Conservation (phyloP, 2,329 filamentous ascomycete species). For the Beauveria pseudobassiana region DNA sequence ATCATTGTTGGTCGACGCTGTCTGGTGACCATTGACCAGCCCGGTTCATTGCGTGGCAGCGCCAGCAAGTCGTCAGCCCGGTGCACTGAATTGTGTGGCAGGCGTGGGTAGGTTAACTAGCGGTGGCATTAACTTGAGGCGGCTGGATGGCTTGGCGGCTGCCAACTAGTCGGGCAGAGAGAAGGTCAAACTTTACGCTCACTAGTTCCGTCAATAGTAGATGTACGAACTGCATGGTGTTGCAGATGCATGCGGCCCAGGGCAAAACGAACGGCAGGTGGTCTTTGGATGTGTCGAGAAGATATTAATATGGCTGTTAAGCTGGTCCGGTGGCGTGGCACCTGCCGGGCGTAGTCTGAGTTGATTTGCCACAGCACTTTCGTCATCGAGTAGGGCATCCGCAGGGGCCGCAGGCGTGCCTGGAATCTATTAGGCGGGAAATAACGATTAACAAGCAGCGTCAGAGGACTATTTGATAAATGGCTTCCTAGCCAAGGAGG, state of each 20-base stretch:
- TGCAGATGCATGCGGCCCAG: neutral
- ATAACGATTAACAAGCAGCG: no score
- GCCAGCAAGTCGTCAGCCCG: neutral
- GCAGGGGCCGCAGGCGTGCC: neutral
- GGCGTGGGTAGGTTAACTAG: no score
- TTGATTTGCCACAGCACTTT: neutral
- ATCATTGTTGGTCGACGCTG: neutral
- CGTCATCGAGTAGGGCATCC: neutral
- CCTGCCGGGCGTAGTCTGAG: neutral
- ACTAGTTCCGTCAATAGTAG: neutral
- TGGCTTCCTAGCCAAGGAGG: no score
- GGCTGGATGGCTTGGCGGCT: neutral
- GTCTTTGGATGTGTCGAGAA: neutral
- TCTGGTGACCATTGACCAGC: neutral
- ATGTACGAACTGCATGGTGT: neutral
- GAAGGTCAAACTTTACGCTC: neutral
- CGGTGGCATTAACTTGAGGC: no score
- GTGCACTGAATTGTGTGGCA: no score
- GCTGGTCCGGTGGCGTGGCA: neutral
- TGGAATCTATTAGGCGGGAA: neutral
- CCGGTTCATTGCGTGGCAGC: neutral
- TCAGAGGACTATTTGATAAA: no score
- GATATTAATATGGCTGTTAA: neutral
- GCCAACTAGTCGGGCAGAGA: neutral
- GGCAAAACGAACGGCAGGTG: neutral